Base-by-base conservation (phyloP, 2,329 filamentous ascomycete genomes). In the Fusarium coffeatum region DNA sequence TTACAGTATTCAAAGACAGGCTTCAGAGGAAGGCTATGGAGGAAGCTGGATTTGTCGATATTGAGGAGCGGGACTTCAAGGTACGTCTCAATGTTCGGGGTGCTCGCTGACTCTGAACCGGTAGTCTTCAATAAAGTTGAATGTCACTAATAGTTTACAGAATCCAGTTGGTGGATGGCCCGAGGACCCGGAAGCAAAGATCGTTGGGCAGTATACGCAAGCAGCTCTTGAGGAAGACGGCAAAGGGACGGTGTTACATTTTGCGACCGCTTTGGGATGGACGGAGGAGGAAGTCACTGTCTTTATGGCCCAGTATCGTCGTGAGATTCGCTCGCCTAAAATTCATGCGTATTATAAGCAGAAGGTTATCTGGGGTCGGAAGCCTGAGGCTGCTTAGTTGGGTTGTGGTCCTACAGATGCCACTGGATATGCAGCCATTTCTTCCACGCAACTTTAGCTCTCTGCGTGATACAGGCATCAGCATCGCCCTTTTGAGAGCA, bases 121-220 rank as follows among this genome's bases (percentile, higher is more conserved):
- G 34, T 6, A 3, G 10, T n/a, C 10, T 37, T n/a, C n/a, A 10
- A 6, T n/a, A 37, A n/a, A 37, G 6, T 2, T 18, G 11, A 25
- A 8, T n/a, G 1, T 7, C 6, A 37, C 34, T 37, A 37, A n/a
- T n/a, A 37, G 34, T 1, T 12, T 7, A n/a, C 10, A 65, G 63
- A 66, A 66, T 8, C 48, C 63, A 1, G 10, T 50, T 1, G 61
- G 63, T 22, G 61, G 63, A 0, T 66, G 61, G 63, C 28, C 61
- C 3, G 46, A 37, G 4, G 61, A 66, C 18, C 43, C 61, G 0
- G 5, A 55, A 45, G 25, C 48, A 49, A 8, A 27, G 5, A 32
- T 18, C 0, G 43, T 60, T 1, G 59, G 59, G 5, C 40, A 47
- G 8, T 65, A 40, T 3, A 51, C 32, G 22, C 62, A 65, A 6